A percentile compares a stretch with the other conserved stretches of the same genome.
phyloP scores from a whole-genome alignment of 805 yeast genomes.

The Myxozyma melibiosi region DNA sequence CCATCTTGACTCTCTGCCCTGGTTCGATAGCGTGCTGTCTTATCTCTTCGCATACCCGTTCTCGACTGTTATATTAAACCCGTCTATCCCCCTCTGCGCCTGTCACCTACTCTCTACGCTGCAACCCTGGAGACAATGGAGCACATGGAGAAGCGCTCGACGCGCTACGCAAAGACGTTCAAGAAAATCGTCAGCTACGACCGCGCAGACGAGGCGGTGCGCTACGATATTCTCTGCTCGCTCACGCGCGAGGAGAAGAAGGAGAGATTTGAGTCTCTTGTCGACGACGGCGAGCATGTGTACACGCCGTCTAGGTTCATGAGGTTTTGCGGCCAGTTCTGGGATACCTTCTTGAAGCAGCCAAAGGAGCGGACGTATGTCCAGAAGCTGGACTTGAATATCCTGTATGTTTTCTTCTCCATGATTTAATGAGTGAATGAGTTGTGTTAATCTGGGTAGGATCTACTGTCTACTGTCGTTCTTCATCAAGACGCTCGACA shows the following conservation, averaged over 20 bases:
- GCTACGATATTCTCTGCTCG: not conserved
- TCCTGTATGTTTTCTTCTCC: constrained; percentile 11
- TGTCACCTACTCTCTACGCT: too few relatives aligned
- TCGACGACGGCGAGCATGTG: constrained; percentile 1
- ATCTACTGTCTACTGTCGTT: constrained; percentile 42
- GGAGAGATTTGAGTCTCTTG: not conserved
- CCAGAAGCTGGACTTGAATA: constrained; percentile 24
- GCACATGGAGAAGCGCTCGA: too few relatives aligned
- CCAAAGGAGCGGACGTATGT: constrained; percentile 23
- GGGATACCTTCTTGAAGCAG: constrained; percentile 26
- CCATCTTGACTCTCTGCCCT: too few relatives aligned
- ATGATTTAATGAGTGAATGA: not conserved
- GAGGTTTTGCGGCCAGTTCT: constrained; percentile 18
- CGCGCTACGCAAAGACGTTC: constrained; percentile 43
- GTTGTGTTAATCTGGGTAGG: not conserved
- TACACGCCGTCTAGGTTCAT: not conserved
- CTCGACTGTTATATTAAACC: too few relatives aligned
- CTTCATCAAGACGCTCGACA: constrained; percentile 59
- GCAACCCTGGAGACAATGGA: too few relatives aligned
- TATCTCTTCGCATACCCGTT: too few relatives aligned
- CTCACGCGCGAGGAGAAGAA: constrained; percentile 6
- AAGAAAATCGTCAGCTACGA: constrained; percentile 42
- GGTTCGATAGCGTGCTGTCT: too few relatives aligned
- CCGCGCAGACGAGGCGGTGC: constrained; percentile 11
- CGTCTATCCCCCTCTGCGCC: too few relatives aligned